Evolutionary conservation across 2,329 filamentous ascomycete genomes (phyloP), one percentile per base, ranked within the genome.

Genomic region (Xylariaceae sp.): DNA sequence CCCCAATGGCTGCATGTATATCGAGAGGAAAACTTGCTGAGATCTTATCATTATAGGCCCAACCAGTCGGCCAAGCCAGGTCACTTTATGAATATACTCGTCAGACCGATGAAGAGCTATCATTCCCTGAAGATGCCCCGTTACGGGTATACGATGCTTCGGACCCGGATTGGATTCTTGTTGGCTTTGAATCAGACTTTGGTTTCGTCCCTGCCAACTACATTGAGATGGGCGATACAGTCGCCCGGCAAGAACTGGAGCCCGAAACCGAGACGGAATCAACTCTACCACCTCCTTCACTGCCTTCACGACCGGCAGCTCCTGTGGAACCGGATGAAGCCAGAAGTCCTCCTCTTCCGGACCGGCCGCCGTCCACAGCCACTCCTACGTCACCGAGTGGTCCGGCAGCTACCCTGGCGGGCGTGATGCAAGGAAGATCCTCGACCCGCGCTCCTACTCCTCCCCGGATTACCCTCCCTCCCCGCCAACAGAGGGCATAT

Each of bases 41-140:
- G 52, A 21, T 31, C 9, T 45, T n/a, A n/a, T n/a, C n/a, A 58
- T 63, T 57, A 51, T 65, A 91, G 87, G 88, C 88, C 56, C 78
- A 82, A 67, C 84, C 90, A 21, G 75, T 85, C 60, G 79, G 85
- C 60, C 82, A 88, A 65, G 95, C 94, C 46, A 92, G 89, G 74
- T 91, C 95, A n/a, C 84, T 98, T n/a, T 99, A 94, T 79, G 95
- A 99, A 74, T 99, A 99, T 74, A 91, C 91, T 47, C 87, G 94
- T 67, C 95, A 99, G 78, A 99, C 95, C 21, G 95, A 99, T 71
- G 95, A 99, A 76, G 95, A 99, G 76, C 82, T 99, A 8, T 98
- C 94, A 21, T 98, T 99, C 72, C 85, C 91, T 45, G 95, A 99
- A 78, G 93, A 96, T 71, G 87, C 89, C 36, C 77, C 86, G 40